phyloP scores from a whole-genome alignment of 768 basidiomycete species.

The Mycena polygramma region DNA sequence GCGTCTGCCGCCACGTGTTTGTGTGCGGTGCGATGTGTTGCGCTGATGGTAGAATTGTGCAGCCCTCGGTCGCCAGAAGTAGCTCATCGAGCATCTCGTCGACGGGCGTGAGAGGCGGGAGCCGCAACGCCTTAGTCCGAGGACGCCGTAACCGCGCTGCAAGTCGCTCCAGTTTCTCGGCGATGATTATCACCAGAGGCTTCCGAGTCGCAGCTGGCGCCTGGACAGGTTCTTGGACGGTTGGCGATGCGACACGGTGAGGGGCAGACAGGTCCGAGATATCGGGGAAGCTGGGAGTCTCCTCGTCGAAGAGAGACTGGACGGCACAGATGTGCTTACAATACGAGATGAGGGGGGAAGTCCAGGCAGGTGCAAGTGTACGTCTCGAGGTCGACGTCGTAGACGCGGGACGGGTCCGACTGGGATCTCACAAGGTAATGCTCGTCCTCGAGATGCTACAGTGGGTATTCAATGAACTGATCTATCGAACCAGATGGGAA shows the following conservation, averaged over 20 bases:
- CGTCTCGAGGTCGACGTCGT: not conserved
- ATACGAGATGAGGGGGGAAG: not conserved
- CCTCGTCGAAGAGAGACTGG: not conserved
- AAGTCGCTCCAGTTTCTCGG: constrained; percentile 6
- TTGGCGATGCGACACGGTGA: not conserved
- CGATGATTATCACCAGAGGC: not conserved
- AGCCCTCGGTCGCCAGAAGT: not conserved
- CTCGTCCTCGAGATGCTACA: not conserved
- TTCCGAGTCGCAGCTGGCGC: not conserved
- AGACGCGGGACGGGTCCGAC: not conserved
- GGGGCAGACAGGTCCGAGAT: too few relatives aligned
- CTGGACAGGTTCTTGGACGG: not conserved
- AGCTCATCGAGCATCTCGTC: not conserved
- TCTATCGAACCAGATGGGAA: not conserved
- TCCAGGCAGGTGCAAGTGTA: not conserved
- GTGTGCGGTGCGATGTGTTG: not conserved
- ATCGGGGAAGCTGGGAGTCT: not conserved
- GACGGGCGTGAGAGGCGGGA: not conserved
- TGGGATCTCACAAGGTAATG: not conserved
- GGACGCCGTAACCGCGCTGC: constrained; percentile 10
- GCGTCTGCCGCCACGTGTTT: not conserved
- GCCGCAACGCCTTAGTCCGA: not conserved
- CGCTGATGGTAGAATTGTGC: not conserved
- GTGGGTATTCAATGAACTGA: not conserved
- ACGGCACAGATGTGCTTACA: not conserved